phyloP scores from a whole-genome alignment of 2,329 filamentous ascomycete genomes.

The Neoscytalidium dimidiatum region DNA sequence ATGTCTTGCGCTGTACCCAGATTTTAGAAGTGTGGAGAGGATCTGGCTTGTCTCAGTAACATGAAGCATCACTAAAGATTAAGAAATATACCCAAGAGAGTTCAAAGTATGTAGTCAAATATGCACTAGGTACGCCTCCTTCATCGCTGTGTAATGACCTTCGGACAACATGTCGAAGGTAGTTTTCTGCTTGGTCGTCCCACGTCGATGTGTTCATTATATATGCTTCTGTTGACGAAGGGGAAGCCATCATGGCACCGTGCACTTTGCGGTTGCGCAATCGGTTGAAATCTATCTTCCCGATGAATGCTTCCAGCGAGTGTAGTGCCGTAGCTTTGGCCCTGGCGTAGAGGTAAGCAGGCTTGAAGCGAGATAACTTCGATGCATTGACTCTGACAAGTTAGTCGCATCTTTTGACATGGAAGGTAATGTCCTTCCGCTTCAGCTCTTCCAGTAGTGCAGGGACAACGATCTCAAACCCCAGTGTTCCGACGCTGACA shows the following conservation, averaged over 20 bases:
- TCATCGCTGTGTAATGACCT: background rate
- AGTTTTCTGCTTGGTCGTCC: slow-evolving; percentile 37
- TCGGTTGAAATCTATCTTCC: slow-evolving; percentile 39
- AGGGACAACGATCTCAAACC: slow-evolving; percentile 25
- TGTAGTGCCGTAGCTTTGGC: slow-evolving; percentile 35
- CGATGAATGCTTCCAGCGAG: slow-evolving; percentile 43
- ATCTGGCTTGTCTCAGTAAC: background rate
- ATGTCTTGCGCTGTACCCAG: background rate
- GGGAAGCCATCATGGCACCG: slow-evolving; percentile 42
- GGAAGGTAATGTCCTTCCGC: background rate
- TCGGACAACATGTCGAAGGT: slow-evolving; percentile 27
- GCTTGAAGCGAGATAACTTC: background rate
- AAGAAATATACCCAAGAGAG: background rate
- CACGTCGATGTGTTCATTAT: slow-evolving; percentile 34
- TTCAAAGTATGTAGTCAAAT: background rate
- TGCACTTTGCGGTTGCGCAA: slow-evolving; percentile 35
- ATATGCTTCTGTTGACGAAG: slow-evolving; percentile 44
- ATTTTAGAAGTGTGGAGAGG: background rate
- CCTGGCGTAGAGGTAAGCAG: slow-evolving; percentile 30
- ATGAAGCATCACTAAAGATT: background rate
- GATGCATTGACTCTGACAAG: background rate
- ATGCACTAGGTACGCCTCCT: background rate
- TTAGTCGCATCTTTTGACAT: background rate
- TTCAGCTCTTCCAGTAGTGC: slow-evolving; percentile 16
- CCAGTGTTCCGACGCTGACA: slow-evolving; percentile 7